phyloP scores from a whole-genome alignment of 768 basidiomycete species.

The Crucibulum laeve region DNA sequence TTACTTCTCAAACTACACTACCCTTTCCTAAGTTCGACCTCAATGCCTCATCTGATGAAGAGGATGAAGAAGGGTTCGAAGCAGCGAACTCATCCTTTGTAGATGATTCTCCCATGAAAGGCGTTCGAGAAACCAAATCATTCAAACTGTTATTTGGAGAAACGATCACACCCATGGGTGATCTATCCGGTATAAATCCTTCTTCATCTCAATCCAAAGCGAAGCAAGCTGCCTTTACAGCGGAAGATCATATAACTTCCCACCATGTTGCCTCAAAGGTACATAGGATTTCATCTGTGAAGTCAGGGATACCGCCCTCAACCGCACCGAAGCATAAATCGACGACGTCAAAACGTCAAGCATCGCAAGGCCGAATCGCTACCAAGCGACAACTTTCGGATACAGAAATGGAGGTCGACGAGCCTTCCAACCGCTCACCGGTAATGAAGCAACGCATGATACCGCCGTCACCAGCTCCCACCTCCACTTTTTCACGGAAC shows the following conservation, averaged over 20 bases:
- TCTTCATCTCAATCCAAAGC: too few species aligned
- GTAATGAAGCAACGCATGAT: slow-evolving; percentile 30
- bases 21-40: slow-evolving; percentile 29
- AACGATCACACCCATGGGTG: slow-evolving; percentile 9
- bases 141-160: slow-evolving; percentile 71
- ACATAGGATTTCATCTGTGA: too few species aligned
- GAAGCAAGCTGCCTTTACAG: too few species aligned
- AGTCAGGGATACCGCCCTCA: too few species aligned
- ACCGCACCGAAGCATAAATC: too few species aligned
- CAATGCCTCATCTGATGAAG: slow-evolving; percentile 24
- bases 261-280: too few species aligned
- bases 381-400: slow-evolving; percentile 40
- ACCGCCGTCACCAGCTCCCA: slow-evolving; percentile 73
- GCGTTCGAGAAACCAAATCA: slow-evolving; percentile 46
- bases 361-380: slow-evolving; percentile 10
- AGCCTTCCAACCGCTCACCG: slow-evolving; percentile 8
- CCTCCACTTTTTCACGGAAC: slow-evolving; percentile 22
- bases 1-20: slow-evolving; percentile 34
- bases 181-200: slow-evolving; percentile 14
- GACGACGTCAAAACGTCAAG: background rate
- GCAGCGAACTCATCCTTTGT: slow-evolving; percentile 46
- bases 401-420: slow-evolving; percentile 20
- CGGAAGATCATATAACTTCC: too few species aligned
- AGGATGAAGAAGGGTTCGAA: slow-evolving; percentile 26
- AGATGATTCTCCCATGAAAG: slow-evolving; percentile 70